phyloP scores from a whole-genome alignment of 352 stramenopile genomes.

The Phytopythium aichiense region DNA sequence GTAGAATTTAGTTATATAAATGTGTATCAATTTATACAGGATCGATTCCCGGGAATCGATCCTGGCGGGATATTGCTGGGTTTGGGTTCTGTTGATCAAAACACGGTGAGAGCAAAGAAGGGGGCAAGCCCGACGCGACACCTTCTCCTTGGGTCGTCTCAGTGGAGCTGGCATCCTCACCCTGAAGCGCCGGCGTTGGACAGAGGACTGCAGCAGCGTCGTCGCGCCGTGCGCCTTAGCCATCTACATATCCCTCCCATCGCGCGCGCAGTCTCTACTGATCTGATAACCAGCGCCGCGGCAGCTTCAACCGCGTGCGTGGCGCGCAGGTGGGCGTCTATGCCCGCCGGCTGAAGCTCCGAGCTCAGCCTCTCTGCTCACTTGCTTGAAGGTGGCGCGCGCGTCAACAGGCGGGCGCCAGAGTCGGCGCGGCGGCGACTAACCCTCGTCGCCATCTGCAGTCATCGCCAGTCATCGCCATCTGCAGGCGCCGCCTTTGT shows the following conservation, averaged over 20 bases:
- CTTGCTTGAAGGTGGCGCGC: neutral
- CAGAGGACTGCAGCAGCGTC: no score
- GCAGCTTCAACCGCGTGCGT: slow-evolving; percentile 1
- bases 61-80: no score
- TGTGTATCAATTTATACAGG: no score
- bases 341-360: neutral
- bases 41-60: no score
- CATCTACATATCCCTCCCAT: neutral
- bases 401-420: neutral
- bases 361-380: neutral
- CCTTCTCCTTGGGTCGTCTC: no score
- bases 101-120: no score
- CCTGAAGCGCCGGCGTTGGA: no score
- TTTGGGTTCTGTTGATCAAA: no score
- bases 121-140: no score
- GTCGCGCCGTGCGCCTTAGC: neutral
- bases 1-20: no score
- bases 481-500: neutral
- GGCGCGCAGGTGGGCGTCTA: neutral
- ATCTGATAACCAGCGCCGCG: neutral
- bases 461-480: neutral
- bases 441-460: neutral
- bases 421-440: neutral
- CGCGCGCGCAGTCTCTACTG: neutral
- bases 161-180: no score